Evolutionary conservation across 257 asterid species (phyloP), one percentile per base, ranked within the genome.

Genomic region (Capsicum chinense): DNA sequence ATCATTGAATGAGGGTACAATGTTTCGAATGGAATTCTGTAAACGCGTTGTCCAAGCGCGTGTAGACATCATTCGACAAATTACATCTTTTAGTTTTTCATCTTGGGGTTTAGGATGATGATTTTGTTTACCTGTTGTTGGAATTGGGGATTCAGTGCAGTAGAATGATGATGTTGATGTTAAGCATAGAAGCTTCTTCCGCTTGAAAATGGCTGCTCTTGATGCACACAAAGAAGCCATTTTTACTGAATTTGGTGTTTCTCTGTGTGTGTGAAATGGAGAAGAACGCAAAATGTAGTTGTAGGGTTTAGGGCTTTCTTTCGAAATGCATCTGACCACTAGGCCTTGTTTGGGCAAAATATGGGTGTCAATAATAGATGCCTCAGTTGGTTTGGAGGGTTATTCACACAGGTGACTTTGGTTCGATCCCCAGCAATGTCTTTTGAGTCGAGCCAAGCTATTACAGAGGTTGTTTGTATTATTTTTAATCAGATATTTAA

Each of bases 1-100:
- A 3, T 90, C 90, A 80, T 94, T 97, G 67, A 96, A 96, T 6
- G 79, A 26, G 26, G 95, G 98, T 15, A 96, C 97, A 82, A 93
- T 67, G 16, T 86, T 86, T 3, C 97, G 92, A 83, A 96, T 92
- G 19, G 98, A 92, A 89, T 93, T 94, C 92, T 93, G 97, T 48
- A 96, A 87, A 44, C 98, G 98, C 81, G 97, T 93, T 0, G 98
- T 96, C 98, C 98, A 96, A 1, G 92, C 95, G 58, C 98, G 97
- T 86, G 84, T 90, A 37, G 94, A 89, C 99, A 96, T 96, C 97
- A 96, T 96, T 88, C 94, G 87, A 71, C 95, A 90, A 7, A 96
- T 95, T 13, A 90, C 39, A 76, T 92, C 95, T 86, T 94, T 95
- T 2, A 91, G 50, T 79, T 92, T 93, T 60, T 92, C 33, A 26